Evolutionary conservation across 495 filamentous ascomycete species (phyloP).

Genomic region (Chlorociboria aeruginascens): DNA sequence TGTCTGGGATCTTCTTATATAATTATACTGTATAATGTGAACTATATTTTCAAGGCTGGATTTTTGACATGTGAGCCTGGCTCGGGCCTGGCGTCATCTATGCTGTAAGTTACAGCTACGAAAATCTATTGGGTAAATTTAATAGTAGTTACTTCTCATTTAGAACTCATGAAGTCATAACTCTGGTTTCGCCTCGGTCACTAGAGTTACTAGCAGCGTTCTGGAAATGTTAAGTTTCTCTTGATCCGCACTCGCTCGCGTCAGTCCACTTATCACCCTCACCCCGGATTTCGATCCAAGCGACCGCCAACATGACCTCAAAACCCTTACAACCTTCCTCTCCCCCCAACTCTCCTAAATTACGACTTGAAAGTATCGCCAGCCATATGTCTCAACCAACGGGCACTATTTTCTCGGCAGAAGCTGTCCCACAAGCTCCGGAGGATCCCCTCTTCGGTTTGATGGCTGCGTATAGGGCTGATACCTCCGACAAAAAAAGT

Average conservation of each 20-base stretch:
- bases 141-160: neutral
- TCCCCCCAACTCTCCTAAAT: conserved; percentile 1
- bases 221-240: too few relatives aligned
- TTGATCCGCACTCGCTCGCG: neutral
- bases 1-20: conserved; percentile 91
- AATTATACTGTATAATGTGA: conserved; percentile 5
- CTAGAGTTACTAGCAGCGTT: neutral
- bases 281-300: neutral
- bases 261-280: neutral
- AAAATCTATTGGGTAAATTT: neutral
- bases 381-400: conserved; percentile 37
- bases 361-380: conserved; percentile 26
- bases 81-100: too few relatives aligned
- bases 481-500: conserved; percentile 77
- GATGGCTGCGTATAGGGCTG: conserved; percentile 77
- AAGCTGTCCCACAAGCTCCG: conserved; percentile 77
- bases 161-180: neutral
- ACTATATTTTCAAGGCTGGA: neutral
- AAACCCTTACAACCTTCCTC: neutral
- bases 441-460: conserved; percentile 94
- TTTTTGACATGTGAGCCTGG: neutral
- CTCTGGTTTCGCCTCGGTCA: neutral
- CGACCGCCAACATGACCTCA: conserved; percentile 1
- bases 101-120: too few relatives aligned
- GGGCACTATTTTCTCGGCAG: conserved; percentile 61